These are phyloP conservation scores for Artomyces pyxidatus DNA, from an alignment of 768 basidiomycete species.

Conservation along the genomic window DNA sequence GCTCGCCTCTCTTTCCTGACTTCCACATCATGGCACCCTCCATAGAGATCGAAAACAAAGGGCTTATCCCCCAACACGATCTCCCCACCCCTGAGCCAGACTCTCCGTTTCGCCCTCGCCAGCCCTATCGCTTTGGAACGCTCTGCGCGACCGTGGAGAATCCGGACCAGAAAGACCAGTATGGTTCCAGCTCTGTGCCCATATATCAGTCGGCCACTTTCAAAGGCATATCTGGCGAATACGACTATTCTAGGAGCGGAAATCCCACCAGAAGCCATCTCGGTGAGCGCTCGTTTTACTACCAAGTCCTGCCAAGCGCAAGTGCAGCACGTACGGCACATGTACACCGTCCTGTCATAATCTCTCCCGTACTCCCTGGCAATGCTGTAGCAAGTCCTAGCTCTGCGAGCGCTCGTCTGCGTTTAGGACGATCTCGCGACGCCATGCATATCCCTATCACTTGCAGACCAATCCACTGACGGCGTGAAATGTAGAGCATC, in stretches of 20 bases:
- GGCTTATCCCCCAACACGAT: conserved; percentile 29
- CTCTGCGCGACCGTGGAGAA: conserved; percentile 89
- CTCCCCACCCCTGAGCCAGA: conserved; percentile 80
- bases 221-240: conserved; percentile 85
- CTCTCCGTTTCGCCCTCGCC: conserved; percentile 56
- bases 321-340: not conserved
- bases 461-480: not conserved
- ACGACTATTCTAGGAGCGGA: conserved; percentile 92
- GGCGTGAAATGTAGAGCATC: conserved; percentile 60
- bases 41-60: not conserved
- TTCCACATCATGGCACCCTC: conserved; percentile 1
- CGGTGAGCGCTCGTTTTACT: conserved; percentile 41
- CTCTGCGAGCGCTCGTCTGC: no score
- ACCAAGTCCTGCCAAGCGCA: not conserved
- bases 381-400: no score
- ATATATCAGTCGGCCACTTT: conserved; percentile 99
- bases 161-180: conserved; percentile 89
- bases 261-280: conserved; percentile 96
- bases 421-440: no score
- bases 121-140: conserved; percentile 85
- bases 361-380: no score
- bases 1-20: not conserved
- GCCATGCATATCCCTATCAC: no score
- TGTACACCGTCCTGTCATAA: no score
- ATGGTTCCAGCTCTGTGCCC: conserved; percentile 88